phyloP scores from a whole-genome alignment of 176 grass and related monocot genomes.

The Ampelocalamus luodianensis region DNA sequence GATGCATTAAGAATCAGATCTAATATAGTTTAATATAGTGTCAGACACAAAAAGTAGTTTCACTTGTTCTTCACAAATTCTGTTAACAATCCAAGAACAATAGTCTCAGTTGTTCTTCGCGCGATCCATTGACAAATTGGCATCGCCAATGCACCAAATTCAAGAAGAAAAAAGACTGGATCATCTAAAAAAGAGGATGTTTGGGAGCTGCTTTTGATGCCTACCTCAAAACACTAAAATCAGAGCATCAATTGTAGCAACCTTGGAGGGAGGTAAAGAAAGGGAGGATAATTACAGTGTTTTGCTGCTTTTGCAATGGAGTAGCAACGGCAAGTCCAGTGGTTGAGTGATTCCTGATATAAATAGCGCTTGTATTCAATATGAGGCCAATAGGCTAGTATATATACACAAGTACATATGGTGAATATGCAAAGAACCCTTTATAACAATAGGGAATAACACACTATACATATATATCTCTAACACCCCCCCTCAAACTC shows the following conservation, averaged over 20 bases:
- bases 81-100: background rate
- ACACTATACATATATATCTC: too few species aligned
- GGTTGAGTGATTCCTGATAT: background rate
- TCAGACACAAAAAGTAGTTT: background rate
- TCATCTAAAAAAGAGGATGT: background rate
- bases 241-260: background rate
- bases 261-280: background rate
- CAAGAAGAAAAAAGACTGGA: background rate
- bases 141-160: conserved; percentile 10
- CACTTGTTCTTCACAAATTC: background rate
- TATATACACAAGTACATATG: too few species aligned
- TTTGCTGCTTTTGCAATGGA: conserved; percentile 34
- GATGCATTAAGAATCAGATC: background rate
- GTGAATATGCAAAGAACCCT: too few species aligned
- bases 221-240: background rate
- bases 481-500: too few species aligned
- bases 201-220: background rate
- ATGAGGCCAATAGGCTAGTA: too few species aligned
- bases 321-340: conserved; percentile 4
- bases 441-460: too few species aligned
- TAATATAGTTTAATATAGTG: conserved; percentile 7
- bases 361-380: too few species aligned
- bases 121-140: background rate
- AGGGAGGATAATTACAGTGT: conserved; percentile 3
- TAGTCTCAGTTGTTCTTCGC: background rate